Evolutionary conservation across 2,329 filamentous ascomycete genomes (phyloP).

Genomic region (Allantophomopsis cytisporea): DNA sequence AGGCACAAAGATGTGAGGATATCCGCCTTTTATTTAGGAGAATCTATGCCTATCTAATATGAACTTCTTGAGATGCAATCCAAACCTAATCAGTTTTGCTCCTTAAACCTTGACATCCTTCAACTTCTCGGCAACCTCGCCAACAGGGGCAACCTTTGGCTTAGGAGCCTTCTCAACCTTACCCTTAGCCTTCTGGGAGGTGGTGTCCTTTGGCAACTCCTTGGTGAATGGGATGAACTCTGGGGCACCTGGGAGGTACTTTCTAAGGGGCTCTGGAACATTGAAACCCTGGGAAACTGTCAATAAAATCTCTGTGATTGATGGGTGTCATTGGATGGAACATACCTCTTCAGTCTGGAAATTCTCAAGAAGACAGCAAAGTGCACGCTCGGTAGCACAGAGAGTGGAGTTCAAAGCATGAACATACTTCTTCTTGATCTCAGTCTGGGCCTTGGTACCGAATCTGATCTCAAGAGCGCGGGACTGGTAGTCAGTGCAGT

Average conservation of each 20-base stretch:
- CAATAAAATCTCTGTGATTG: not conserved
- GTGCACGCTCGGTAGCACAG: conserved; percentile 78
- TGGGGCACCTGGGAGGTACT: conserved; percentile 80
- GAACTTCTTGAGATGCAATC: not conserved
- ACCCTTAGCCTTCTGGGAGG: conserved; percentile 38
- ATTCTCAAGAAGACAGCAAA: conserved; percentile 94
- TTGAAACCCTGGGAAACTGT: conserved; percentile 44
- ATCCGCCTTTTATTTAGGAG: too few species aligned
- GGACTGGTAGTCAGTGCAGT: conserved; percentile 97
- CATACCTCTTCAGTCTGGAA: conserved; percentile 79
- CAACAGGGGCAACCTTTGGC: conserved; percentile 12
- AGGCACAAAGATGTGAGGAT: too few species aligned
- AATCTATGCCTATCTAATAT: not conserved
- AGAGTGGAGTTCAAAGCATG: conserved; percentile 86
- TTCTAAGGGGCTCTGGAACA: conserved; percentile 71
- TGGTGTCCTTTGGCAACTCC: conserved; percentile 68
- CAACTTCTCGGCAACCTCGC: conserved; percentile 18
- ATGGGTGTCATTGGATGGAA: conserved; percentile 4
- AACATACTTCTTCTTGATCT: conserved; percentile 82
- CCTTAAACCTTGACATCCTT: conserved; percentile 14
- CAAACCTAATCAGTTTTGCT: not conserved
- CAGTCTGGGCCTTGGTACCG: conserved; percentile 75
- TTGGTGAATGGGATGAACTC: conserved; percentile 83
- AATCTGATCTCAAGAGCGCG: conserved; percentile 87
- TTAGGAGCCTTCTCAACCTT: conserved; percentile 17